Conservation (phyloP, 2,329 filamentous ascomycete genomes). For the Camillea tinctor region DNA sequence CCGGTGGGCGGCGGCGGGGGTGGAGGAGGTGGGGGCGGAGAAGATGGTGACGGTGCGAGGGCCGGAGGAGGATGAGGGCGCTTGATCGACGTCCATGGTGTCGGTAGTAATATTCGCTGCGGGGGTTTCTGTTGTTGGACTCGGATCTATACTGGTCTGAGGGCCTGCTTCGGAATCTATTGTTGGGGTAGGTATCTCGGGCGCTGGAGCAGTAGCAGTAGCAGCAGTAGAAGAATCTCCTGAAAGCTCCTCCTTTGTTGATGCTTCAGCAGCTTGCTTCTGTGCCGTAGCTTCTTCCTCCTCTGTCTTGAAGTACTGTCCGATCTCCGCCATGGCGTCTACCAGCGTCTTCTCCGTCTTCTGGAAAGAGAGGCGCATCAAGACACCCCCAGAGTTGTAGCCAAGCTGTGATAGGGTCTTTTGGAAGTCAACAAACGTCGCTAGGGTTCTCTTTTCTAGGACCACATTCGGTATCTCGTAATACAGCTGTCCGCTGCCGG, state of each 20-base stretch:
- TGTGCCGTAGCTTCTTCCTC: slow-evolving; percentile 28
- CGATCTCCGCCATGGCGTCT: slow-evolving; percentile 81
- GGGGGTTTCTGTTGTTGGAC: neutral
- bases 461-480: slow-evolving; percentile 87
- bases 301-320: slow-evolving; percentile 66
- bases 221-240: neutral
- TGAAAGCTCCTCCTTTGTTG: slow-evolving; percentile 9
- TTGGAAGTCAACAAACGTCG: slow-evolving; percentile 77
- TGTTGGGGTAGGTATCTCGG: slow-evolving; percentile 3
- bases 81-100: slow-evolving; percentile 30
- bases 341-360: slow-evolving; percentile 76
- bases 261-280: slow-evolving; percentile 12
- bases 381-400: slow-evolving; percentile 77
- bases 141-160: slow-evolving; percentile 1
- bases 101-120: slow-evolving; percentile 12
- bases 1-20: slow-evolving; percentile 70
- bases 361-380: slow-evolving; percentile 76
- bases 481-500: slow-evolving; percentile 71
- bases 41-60: slow-evolving; percentile 66
- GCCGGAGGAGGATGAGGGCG: slow-evolving; percentile 25
- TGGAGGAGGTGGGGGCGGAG: slow-evolving; percentile 70
- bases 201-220: slow-evolving; percentile 4
- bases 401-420: slow-evolving; percentile 87
- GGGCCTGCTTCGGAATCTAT: neutral
- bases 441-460: slow-evolving; percentile 77